A percentile compares a stretch with the other conserved stretches of the same genome.
Evolutionary conservation across 2,329 filamentous ascomycete genomes (phyloP).

Genomic region (Drechslera avenae): DNA sequence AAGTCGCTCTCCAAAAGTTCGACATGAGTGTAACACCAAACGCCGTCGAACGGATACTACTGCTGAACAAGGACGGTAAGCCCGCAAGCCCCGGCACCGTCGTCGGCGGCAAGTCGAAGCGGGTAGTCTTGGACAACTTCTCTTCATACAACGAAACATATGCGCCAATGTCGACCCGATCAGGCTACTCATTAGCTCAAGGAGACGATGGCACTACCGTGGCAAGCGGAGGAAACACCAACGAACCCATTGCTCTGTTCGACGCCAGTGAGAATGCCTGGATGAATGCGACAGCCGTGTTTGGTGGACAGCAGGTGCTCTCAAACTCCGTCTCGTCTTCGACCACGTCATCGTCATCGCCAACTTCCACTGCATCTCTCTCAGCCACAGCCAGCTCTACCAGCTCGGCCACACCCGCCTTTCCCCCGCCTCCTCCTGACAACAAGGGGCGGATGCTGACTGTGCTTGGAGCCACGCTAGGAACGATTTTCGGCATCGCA

Average conservation of each 20-base stretch:
- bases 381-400: conserved; percentile 32
- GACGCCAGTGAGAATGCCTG: conserved; percentile 76
- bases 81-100: conserved; percentile 56
- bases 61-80: conserved; percentile 65
- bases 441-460: conserved; percentile 58
- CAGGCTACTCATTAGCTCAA: conserved; percentile 74
- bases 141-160: conserved; percentile 77
- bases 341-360: conserved; percentile 44
- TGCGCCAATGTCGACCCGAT: conserved; percentile 68
- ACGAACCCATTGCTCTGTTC: conserved; percentile 76
- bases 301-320: conserved; percentile 55
- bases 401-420: conserved; percentile 45
- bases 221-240: conserved; percentile 71
- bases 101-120: conserved; percentile 54
- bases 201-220: conserved; percentile 70
- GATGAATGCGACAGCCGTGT: conserved; percentile 71
- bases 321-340: conserved; percentile 37
- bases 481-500: conserved; percentile 76
- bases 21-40: conserved; percentile 78
- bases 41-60: conserved; percentile 69
- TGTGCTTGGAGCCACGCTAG: conserved; percentile 81
- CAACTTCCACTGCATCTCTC: conserved; percentile 24
- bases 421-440: conserved; percentile 34
- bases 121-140: conserved; percentile 68
- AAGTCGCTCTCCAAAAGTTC: conserved; percentile 79